Base-by-base conservation (phyloP, 148 eudicot species). In the Spergularia bocconei region DNA sequence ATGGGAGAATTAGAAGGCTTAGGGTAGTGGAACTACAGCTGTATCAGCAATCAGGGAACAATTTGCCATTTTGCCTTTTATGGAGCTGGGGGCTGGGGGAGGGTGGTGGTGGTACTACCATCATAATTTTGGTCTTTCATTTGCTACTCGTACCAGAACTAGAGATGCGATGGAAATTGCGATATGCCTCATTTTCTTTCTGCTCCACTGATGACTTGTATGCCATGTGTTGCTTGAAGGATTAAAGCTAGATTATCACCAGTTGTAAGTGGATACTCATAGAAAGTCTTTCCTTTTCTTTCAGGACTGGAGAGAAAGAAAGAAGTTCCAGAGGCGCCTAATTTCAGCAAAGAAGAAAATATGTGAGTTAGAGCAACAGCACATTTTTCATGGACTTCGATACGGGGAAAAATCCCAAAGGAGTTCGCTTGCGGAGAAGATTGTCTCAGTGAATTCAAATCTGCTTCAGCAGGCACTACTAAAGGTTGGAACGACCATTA, bases 281-380 rank as follows among this genome's bases (percentile, higher is more conserved):
- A 33, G 47, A 8, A 62, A 50, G n/a, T 71, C 20, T 73, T 63
- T 17, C 11, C 47, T 61, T 63, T 17, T 9, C 47, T 61, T 67
- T 78, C 80, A 94, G 98, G 97, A 89, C 79, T 94, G 98, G 98
- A 94, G 86, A 80, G 97, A 91, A 71, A 94, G 88, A 82, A 94
- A 91, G 80, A 87, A 88, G 86, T 82, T 80, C 60, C 96, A 90
- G 67, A 85, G 93, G 71, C 93, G 81, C 57, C 85, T 94, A 60
- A 86, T 90, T 82, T 90, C 93, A 44, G 97, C 97, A n/a, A 94
- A 94, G 78, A 94, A 91, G 93, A 94, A 89, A 85, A 78, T 94
- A 66, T 71, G 77, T 87, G 96, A 87, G 75, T 80, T 94, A 82
- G 93, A 90, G 79, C 97, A 94, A 78, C 78, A 94, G 53, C 98